Conservation (phyloP, 345 rosid species). For the Lumnitzera racemosa region DNA sequence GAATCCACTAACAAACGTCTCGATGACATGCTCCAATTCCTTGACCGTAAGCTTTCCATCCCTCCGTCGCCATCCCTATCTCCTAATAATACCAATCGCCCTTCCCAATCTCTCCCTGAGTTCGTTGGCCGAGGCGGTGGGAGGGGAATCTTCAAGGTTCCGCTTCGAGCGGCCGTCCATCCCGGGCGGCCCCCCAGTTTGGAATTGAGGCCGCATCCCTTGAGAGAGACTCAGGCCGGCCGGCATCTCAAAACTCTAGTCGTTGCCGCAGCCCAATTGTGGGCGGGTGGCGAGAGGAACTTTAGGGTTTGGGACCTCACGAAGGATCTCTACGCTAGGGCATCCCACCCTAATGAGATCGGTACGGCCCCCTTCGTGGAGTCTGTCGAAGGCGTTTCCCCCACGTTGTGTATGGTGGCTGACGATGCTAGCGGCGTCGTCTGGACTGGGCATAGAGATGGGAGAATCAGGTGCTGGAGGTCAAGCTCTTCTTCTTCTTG, state of each 20-base stretch:
- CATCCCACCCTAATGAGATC: conserved; percentile 29
- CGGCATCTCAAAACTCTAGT: conserved; percentile 62
- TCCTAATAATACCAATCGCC: conserved; percentile 3
- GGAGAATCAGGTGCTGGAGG: conserved; percentile 76
- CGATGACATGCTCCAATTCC: conserved; percentile 85
- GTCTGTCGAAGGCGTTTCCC: conserved; percentile 37
- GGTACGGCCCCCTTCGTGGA: conserved; percentile 75
- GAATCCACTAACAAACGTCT: conserved; percentile 65
- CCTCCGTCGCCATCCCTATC: conserved; percentile 19
- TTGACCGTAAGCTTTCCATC: conserved; percentile 63
- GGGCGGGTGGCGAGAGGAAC: conserved; percentile 78
- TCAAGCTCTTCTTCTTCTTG: conserved; percentile 11
- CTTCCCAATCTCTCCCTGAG: conserved; percentile 35
- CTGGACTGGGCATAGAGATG: conserved; percentile 95
- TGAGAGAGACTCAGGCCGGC: conserved; percentile 73
- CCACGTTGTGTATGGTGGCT: conserved; percentile 62
- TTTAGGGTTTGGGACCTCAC: conserved; percentile 65
- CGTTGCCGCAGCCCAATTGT: conserved; percentile 54
- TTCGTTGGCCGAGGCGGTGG: conserved; percentile 48
- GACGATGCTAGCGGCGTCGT: conserved; percentile 60
- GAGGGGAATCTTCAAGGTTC: conserved; percentile 52
- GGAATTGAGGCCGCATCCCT: conserved; percentile 82
- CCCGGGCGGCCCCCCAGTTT: conserved; percentile 73
- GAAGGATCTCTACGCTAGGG: conserved; percentile 41
- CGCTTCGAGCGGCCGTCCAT: conserved; percentile 64